A percentile compares a stretch with the other conserved stretches of the same genome.
phyloP scores from a whole-genome alignment of 805 yeast genomes.

The Nakazawaea pomicola region DNA sequence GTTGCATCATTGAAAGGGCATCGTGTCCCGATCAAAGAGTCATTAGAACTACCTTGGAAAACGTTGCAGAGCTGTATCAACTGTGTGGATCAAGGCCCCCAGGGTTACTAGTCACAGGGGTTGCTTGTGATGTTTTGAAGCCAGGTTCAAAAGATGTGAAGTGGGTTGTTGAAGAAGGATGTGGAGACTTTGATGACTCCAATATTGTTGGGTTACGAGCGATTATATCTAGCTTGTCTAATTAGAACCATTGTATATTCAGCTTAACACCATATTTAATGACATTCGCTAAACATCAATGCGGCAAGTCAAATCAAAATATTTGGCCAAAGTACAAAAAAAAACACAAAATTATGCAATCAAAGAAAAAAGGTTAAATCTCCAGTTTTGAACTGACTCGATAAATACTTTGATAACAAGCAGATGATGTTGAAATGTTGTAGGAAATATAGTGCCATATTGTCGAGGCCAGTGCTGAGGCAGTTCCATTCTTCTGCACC shows the following conservation, averaged over 20 bases:
- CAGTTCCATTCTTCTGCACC: not conserved
- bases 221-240: not conserved
- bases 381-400: too few relatives aligned
- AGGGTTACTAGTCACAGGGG: constrained; percentile 79
- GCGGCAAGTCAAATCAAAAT: too few relatives aligned
- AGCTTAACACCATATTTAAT: too few relatives aligned
- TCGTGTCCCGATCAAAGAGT: constrained; percentile 91
- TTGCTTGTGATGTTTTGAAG: constrained; percentile 58
- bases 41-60: constrained; percentile 62
- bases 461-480: not conserved
- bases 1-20: constrained; percentile 85
- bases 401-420: not conserved
- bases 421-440: not conserved
- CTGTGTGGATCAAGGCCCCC: constrained; percentile 88
- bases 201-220: not conserved
- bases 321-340: too few relatives aligned
- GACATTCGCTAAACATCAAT: too few relatives aligned
- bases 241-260: too few relatives aligned
- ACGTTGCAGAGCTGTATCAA: constrained; percentile 69
- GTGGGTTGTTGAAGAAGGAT: constrained; percentile 49
- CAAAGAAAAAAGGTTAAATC: too few relatives aligned
- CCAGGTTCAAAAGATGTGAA: constrained; percentile 19
- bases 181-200: constrained; percentile 11
- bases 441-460: not conserved
- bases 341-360: too few relatives aligned